Evolutionary conservation across 495 filamentous ascomycete genomes (phyloP).

Genomic region (Amorphotheca resinae): DNA sequence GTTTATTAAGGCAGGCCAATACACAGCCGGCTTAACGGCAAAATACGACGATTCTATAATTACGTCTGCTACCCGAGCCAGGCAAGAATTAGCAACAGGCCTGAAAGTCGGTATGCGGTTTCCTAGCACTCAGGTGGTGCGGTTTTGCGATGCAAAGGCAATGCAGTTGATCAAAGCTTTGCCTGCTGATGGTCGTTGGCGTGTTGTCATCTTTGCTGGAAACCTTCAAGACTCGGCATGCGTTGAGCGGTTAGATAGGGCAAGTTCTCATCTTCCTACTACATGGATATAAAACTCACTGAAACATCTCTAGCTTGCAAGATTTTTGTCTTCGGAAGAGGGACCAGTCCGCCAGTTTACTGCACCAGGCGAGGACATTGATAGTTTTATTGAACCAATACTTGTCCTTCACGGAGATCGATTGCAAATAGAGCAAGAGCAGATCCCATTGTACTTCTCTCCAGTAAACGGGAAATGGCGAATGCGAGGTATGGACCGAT

Average conservation of each 20-base stretch:
- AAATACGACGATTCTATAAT: conserved; percentile 42
- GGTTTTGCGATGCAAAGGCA: conserved; percentile 46
- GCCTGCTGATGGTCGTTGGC: conserved; percentile 47
- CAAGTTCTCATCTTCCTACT: neutral
- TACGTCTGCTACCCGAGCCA: conserved; percentile 23
- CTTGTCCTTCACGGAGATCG: conserved; percentile 25
- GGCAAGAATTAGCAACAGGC: conserved; percentile 28
- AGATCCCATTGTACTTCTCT: conserved; percentile 38
- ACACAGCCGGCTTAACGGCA: conserved; percentile 51
- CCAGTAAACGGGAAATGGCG: conserved; percentile 45
- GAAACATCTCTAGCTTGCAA: neutral
- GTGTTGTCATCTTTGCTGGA: conserved; percentile 52
- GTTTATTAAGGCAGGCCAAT: conserved; percentile 48
- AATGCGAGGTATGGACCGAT: conserved; percentile 40
- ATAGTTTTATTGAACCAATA: neutral
- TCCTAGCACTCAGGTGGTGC: conserved; percentile 46
- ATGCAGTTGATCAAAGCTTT: conserved; percentile 37
- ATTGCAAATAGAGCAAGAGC: conserved; percentile 33
- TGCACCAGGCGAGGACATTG: neutral
- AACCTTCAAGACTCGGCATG: conserved; percentile 31
- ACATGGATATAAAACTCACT: neutral
- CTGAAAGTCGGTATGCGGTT: conserved; percentile 43
- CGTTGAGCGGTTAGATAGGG: conserved; percentile 35
- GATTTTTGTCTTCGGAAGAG: neutral
- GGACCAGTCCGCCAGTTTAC: neutral